phyloP scores from a whole-genome alignment of 2,329 filamentous ascomycete genomes.

The Calonectria pauciramosa region DNA sequence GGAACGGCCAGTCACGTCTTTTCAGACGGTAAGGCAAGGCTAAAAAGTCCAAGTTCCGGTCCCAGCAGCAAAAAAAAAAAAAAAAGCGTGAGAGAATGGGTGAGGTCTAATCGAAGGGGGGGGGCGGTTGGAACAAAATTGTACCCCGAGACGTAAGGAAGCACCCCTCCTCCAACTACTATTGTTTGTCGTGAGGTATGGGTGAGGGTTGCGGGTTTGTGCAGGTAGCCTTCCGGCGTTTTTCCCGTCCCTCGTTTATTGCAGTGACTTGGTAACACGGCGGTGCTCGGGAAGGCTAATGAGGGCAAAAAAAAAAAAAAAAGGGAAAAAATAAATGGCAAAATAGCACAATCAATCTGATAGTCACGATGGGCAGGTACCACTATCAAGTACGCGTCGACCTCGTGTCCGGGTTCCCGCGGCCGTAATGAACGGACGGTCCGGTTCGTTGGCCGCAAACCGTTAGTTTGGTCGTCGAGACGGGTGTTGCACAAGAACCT shows the following conservation, averaged over 20 bases:
- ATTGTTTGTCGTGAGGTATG: not conserved
- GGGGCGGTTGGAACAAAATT: constrained; percentile 24
- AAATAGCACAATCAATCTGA: not conserved
- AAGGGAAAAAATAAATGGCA: not conserved
- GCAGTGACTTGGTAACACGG: not conserved
- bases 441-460: constrained; percentile 7
- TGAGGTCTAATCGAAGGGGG: constrained; percentile 4
- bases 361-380: not conserved
- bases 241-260: not conserved
- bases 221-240: not conserved
- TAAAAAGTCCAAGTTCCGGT: constrained; percentile 33
- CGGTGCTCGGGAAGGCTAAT: not conserved
- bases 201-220: not conserved
- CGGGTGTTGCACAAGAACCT: constrained; percentile 13
- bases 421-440: constrained; percentile 15
- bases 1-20: constrained; percentile 35
- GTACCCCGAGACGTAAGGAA: not conserved
- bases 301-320: not conserved
- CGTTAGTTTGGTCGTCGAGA: constrained; percentile 12
- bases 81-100: constrained; percentile 11
- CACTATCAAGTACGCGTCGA: not conserved
- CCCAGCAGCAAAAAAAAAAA: constrained; percentile 17
- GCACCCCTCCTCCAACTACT: not conserved
- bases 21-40: constrained; percentile 41
- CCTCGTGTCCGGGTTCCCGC: constrained; percentile 1